These are phyloP conservation scores for Microthyrium microscopicum DNA, from an alignment of 2,329 filamentous ascomycete species.

Conservation along the genomic window DNA sequence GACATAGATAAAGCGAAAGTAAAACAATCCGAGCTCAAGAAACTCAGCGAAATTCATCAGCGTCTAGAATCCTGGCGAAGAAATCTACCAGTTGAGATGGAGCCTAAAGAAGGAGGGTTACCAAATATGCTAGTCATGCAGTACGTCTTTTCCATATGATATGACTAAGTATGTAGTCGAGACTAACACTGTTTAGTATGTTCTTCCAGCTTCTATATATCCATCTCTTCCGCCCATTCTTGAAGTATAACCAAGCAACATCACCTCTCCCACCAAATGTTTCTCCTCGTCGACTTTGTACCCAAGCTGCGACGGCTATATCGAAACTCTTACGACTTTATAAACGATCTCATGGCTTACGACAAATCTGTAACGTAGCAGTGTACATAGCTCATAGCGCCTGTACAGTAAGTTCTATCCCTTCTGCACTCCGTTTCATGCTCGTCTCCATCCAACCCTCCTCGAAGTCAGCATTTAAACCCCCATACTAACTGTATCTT, in stretches of 20 bases:
- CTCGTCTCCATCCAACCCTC: no score
- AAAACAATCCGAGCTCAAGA: constrained; percentile 76
- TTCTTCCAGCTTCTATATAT: constrained; percentile 94
- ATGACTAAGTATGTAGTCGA: not conserved
- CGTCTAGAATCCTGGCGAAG: constrained; percentile 80
- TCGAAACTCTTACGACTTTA: constrained; percentile 91
- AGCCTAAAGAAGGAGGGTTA: constrained; percentile 75
- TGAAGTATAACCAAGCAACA: constrained; percentile 68
- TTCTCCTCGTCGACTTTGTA: constrained; percentile 80
- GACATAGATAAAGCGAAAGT: constrained; percentile 45
- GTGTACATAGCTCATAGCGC: constrained; percentile 93
- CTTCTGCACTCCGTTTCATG: no score
- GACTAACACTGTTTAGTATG: constrained; percentile 47
- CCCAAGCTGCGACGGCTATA: constrained; percentile 72
- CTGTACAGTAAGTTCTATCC: no score
- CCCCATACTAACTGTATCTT: no score
- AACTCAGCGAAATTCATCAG: constrained; percentile 78
- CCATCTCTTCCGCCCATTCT: constrained; percentile 84
- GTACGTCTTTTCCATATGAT: constrained; percentile 39
- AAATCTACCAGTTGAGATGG: constrained; percentile 68
- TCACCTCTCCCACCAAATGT: constrained; percentile 77
- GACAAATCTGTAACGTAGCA: constrained; percentile 90
- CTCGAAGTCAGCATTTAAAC: no score
- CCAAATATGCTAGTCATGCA: constrained; percentile 73
- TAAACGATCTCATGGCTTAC: constrained; percentile 76